Evolutionary conservation across 1,139 yeast species (phyloP).

Genomic region (Pneumocystis wakefieldiae): DNA sequence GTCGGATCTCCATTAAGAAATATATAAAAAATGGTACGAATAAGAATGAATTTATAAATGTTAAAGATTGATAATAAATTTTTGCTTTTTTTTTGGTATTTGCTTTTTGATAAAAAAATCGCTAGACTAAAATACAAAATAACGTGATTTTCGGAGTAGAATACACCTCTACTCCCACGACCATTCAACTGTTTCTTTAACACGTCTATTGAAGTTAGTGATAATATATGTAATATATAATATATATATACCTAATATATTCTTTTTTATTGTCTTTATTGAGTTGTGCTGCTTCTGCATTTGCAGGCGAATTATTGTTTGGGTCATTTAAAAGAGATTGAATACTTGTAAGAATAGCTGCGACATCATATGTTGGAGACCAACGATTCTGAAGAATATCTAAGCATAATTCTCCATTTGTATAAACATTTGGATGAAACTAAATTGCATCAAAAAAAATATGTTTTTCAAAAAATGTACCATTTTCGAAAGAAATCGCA

Average conservation of each 20-base stretch:
- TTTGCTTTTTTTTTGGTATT: no score
- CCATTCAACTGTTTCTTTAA: not conserved
- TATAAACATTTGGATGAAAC: conserved; percentile 94
- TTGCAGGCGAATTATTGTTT: conserved; percentile 91
- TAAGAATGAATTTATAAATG: no score
- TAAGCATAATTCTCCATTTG: conserved; percentile 85
- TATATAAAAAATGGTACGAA: no score
- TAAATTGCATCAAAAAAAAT: not conserved
- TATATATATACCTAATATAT: conserved; percentile 40
- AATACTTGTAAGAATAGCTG: conserved; percentile 83
- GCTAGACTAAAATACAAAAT: no score
- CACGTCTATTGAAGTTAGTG: not conserved
- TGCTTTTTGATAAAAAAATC: no score
- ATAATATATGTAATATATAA: no score
- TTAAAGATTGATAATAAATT: no score
- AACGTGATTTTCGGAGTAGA: not conserved
- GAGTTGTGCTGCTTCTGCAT: conserved; percentile 92
- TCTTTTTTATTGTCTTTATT: conserved; percentile 91
- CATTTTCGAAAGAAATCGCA: conserved; percentile 83
- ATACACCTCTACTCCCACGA: not conserved
- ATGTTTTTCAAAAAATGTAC: not conserved
- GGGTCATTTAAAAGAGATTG: conserved; percentile 78
- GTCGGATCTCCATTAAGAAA: no score
- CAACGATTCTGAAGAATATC: conserved; percentile 93
- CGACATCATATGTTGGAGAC: conserved; percentile 98